Evolutionary conservation across 2,329 filamentous ascomycete species (phyloP).

Genomic region (Sphaceloma murrayae): DNA sequence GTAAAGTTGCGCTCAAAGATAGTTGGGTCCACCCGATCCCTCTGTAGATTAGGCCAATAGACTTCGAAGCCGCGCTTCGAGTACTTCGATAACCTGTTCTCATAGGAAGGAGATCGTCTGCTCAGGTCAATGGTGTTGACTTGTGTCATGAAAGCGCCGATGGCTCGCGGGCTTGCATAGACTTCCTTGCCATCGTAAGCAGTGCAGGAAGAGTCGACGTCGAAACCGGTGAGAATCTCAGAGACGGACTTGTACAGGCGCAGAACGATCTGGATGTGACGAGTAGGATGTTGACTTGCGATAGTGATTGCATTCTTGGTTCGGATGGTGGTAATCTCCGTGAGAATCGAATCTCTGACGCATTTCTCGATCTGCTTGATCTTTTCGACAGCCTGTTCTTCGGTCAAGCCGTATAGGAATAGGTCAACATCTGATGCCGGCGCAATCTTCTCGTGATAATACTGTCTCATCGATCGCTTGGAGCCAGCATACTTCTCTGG

Average conservation of each 20-base stretch:
- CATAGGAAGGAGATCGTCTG: constrained; percentile 74
- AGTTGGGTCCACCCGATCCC: constrained; percentile 69
- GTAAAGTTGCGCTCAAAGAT: constrained; percentile 76
- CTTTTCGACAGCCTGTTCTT: constrained; percentile 70
- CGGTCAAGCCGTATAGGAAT: constrained; percentile 70
- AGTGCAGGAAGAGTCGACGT: constrained; percentile 74
- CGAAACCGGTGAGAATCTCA: constrained; percentile 79
- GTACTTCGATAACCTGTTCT: constrained; percentile 79
- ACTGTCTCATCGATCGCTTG: constrained; percentile 40
- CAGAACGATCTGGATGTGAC: constrained; percentile 78
- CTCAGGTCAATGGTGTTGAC: constrained; percentile 70
- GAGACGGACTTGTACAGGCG: constrained; percentile 75
- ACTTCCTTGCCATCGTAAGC: constrained; percentile 76
- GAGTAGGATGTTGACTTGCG: constrained; percentile 70
- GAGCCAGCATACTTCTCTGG: constrained; percentile 41
- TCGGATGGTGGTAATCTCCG: constrained; percentile 74
- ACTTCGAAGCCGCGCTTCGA: constrained; percentile 77
- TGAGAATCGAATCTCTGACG: constrained; percentile 67
- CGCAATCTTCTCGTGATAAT: constrained; percentile 72
- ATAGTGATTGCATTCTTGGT: constrained; percentile 86
- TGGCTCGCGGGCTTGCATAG: constrained; percentile 64
- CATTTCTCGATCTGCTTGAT: constrained; percentile 69
- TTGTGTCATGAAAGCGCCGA: constrained; percentile 73
- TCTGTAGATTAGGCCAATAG: constrained; percentile 65
- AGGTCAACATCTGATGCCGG: constrained; percentile 81